Evolutionary conservation across 805 yeast species (phyloP).

Genomic region (Clavispora vitiphila): DNA sequence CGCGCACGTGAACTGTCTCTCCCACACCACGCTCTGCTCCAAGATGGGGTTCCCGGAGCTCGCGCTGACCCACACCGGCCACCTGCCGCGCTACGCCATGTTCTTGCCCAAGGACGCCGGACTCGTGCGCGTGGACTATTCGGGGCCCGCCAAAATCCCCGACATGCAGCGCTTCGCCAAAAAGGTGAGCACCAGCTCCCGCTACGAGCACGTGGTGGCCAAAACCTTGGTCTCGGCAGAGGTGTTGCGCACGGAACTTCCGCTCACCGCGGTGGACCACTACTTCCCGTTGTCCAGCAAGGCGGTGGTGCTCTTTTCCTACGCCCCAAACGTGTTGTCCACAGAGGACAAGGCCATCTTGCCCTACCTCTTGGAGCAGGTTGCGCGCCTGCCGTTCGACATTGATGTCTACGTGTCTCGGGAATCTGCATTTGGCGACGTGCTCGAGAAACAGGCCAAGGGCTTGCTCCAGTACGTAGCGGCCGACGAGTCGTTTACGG

Average conservation of each 20-base stretch:
- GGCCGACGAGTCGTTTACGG: constrained; percentile 29
- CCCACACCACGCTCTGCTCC: constrained; percentile 47
- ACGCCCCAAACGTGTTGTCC: constrained; percentile 45
- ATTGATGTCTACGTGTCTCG: constrained; percentile 49
- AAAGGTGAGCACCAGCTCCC: constrained; percentile 44
- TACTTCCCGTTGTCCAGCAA: constrained; percentile 36
- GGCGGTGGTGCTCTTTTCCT: constrained; percentile 50
- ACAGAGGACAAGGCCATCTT: constrained; percentile 61
- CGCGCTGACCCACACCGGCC: constrained; percentile 6
- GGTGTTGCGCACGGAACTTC: constrained; percentile 25
- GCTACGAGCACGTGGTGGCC: constrained; percentile 30
- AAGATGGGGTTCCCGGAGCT: constrained; percentile 43
- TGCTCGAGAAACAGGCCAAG: constrained; percentile 38
- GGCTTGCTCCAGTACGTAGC: constrained; percentile 41
- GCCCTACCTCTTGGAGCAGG: constrained; percentile 55
- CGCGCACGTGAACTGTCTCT: constrained; percentile 58
- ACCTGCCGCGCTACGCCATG: constrained; percentile 41
- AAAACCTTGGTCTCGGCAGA: constrained; percentile 26
- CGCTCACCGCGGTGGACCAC: constrained; percentile 25
- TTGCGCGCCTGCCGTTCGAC: constrained; percentile 53
- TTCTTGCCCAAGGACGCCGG: constrained; percentile 49
- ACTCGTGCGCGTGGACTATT: constrained; percentile 45
- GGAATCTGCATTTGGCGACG: constrained; percentile 36
- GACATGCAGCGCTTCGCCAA: constrained; percentile 40
- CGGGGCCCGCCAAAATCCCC: constrained; percentile 29